Percentiles rank a stretch among this genome's conserved stretches.
phyloP scores from a whole-genome alignment of 768 basidiomycete species.

The Pholiota molesta region DNA sequence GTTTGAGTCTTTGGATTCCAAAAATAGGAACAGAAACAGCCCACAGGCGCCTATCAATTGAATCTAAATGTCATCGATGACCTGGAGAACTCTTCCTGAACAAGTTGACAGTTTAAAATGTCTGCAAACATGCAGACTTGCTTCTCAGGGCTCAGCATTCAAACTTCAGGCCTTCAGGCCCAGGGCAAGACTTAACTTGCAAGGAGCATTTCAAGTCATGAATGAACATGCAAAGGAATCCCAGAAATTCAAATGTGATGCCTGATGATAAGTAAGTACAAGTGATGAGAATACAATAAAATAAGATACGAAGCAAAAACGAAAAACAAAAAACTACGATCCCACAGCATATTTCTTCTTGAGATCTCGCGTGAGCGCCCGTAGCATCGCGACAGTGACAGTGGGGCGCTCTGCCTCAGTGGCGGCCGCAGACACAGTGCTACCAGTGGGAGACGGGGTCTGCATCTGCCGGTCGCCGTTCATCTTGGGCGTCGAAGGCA shows the following conservation, averaged over 20 bases:
- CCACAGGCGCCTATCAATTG: no score
- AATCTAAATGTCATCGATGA: no score
- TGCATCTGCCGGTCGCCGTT: slow-evolving; percentile 29
- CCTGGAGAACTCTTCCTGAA: no score
- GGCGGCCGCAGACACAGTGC: slow-evolving; percentile 42
- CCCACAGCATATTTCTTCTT: slow-evolving; percentile 45
- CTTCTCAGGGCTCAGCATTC: no score
- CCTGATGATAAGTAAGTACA: not conserved
- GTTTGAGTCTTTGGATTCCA: no score
- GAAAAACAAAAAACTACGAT: not conserved
- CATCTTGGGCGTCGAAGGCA: slow-evolving; percentile 35
- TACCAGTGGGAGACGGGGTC: slow-evolving; percentile 51
- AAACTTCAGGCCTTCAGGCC: no score
- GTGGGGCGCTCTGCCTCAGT: slow-evolving; percentile 27
- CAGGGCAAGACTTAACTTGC: no score
- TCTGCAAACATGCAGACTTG: no score
- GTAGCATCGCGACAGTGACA: slow-evolving; percentile 69
- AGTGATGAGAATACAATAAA: slow-evolving; percentile 9
- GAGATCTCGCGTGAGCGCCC: slow-evolving; percentile 56
- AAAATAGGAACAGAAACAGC: no score
- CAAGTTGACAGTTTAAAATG: no score
- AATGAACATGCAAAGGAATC: not conserved
- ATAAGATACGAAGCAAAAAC: slow-evolving; percentile 14
- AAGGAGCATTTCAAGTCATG: no score
- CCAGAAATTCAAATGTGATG: not conserved